Evolutionary conservation across 1,284 basidiomycete genomes (phyloP).

Genomic region (Volvariella volvacea): DNA sequence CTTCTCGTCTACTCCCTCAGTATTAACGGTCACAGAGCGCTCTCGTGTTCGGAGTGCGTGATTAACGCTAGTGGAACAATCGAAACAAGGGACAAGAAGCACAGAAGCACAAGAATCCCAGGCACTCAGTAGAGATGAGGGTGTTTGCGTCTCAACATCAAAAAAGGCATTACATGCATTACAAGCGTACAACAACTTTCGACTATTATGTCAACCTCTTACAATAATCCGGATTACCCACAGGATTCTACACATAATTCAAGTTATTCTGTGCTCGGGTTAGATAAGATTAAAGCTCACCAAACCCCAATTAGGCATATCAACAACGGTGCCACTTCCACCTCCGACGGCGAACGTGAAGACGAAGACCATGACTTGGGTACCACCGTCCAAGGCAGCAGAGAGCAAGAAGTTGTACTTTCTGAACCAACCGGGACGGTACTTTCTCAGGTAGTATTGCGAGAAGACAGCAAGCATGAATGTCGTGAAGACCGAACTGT

Average conservation of each 20-base stretch:
- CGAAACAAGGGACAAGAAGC: too few relatives aligned
- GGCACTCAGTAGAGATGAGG: too few relatives aligned
- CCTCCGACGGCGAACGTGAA: conserved; percentile 58
- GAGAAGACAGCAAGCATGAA: conserved; percentile 48
- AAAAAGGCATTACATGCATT: too few relatives aligned
- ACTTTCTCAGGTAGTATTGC: conserved; percentile 44
- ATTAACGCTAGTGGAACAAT: too few relatives aligned
- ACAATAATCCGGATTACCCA: conserved; percentile 30
- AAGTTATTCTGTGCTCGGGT: too few relatives aligned
- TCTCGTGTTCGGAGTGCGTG: too few relatives aligned
- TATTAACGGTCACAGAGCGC: too few relatives aligned
- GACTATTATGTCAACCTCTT: conserved; percentile 22
- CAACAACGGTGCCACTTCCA: conserved; percentile 38
- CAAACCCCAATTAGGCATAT: conserved; percentile 42
- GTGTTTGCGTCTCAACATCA: too few relatives aligned
- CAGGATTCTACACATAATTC: conserved; percentile 23
- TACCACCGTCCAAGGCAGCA: conserved; percentile 52
- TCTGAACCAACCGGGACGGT: conserved; percentile 42
- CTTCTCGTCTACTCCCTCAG: too few relatives aligned
- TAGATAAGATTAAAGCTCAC: conserved; percentile 15
- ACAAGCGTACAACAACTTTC: too few relatives aligned
- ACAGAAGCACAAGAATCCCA: too few relatives aligned
- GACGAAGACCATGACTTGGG: conserved; percentile 48
- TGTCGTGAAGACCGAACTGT: conserved; percentile 43
- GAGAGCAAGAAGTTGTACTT: conserved; percentile 55